Percentiles rank a stretch among this genome's conserved stretches.
Evolutionary conservation across 768 basidiomycete species (phyloP).

Genomic region (Trametes cinnabarina): DNA sequence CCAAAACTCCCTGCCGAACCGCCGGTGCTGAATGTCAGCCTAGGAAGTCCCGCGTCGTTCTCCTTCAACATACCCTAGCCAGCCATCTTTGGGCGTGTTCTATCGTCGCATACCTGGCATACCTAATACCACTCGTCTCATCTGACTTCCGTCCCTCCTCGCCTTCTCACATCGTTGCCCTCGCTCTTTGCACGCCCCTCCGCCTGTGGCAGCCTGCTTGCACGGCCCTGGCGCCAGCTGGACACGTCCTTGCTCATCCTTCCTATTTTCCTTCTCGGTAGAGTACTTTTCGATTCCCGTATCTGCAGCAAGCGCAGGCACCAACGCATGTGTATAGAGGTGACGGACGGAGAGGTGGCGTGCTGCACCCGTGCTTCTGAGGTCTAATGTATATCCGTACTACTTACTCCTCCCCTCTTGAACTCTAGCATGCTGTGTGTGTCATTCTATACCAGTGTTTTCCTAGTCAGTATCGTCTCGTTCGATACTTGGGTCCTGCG

Average conservation of each 20-base stretch:
- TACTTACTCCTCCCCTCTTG: not conserved
- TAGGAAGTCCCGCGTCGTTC: constrained; percentile 20
- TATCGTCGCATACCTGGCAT: not conserved
- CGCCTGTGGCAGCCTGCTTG: constrained; percentile 9
- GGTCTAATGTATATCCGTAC: not conserved
- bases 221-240: constrained; percentile 3
- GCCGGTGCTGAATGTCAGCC: constrained; percentile 22
- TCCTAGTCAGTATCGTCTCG: not conserved
- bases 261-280: not conserved
- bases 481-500: too few relatives aligned
- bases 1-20: constrained; percentile 17
- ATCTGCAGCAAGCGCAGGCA: not conserved
- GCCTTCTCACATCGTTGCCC: not conserved
- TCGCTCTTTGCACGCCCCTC: constrained; percentile 2
- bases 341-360: not conserved
- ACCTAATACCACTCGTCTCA: not conserved
- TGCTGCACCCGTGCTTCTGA: not conserved
- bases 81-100: not conserved
- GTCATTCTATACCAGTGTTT: constrained; percentile 14
- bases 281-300: not conserved
- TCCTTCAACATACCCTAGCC: constrained; percentile 21
- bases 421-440: not conserved
- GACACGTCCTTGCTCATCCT: not conserved
- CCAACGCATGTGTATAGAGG: not conserved
- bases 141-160: not conserved